phyloP scores from a whole-genome alignment of 192 early-diverging fungal species.

The Chytriomyces sp. region DNA sequence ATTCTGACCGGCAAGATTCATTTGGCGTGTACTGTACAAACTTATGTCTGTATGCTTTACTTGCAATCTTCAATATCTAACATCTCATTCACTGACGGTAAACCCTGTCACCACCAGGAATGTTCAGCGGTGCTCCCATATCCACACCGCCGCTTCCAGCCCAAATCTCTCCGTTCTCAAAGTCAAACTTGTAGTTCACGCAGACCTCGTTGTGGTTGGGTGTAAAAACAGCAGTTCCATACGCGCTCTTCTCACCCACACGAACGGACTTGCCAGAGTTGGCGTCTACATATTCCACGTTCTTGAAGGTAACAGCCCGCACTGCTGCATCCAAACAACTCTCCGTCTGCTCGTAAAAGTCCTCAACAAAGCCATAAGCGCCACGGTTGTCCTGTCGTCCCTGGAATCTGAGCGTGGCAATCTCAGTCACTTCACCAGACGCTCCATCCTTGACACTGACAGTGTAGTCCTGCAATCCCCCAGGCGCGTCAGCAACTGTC shows the following conservation, averaged over 20 bases:
- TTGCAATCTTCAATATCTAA: too few relatives aligned
- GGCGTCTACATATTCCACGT: not conserved
- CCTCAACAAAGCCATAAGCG: slow-evolving; percentile 25
- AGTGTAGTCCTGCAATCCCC: slow-evolving; percentile 14
- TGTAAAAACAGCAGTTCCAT: slow-evolving; percentile 14
- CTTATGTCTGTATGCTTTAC: too few relatives aligned
- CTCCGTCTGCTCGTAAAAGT: not conserved
- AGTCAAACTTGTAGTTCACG: slow-evolving; percentile 18
- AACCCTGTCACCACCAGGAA: not conserved
- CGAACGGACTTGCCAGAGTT: not conserved
- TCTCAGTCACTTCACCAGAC: not conserved
- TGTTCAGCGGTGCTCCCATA: slow-evolving; percentile 7
- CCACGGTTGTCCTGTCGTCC: not conserved
- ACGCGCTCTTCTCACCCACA: not conserved
- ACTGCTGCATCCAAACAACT: not conserved
- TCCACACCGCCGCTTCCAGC: slow-evolving; percentile 13
- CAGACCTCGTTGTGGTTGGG: slow-evolving; percentile 31
- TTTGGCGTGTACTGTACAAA: too few relatives aligned
- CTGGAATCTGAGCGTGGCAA: slow-evolving; percentile 9
- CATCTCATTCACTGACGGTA: not conserved
- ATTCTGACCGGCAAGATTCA: too few relatives aligned
- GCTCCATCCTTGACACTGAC: slow-evolving; percentile 2
- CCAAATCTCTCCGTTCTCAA: slow-evolving; percentile 11
- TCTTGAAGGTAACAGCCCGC: slow-evolving; percentile 9
- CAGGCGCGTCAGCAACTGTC: not conserved